Conservation (phyloP, 2,329 filamentous ascomycete genomes). For the Colletotrichum musae region DNA sequence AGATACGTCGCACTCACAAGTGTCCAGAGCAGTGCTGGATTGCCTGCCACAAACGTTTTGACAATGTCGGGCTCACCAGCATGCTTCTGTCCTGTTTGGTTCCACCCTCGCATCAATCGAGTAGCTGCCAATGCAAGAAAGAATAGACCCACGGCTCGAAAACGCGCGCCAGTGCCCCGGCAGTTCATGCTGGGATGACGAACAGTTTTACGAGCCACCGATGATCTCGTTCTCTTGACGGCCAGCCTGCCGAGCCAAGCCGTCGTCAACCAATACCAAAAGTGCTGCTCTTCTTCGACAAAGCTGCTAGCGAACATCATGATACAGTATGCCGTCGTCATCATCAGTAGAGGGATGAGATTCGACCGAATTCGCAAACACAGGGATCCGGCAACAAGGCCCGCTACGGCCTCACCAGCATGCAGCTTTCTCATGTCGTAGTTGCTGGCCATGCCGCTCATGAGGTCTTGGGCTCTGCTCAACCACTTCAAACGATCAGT, state of each 20-base stretch:
- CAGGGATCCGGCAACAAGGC: conserved; percentile 26
- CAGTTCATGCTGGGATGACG: background rate
- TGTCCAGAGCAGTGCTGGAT: conserved; percentile 80
- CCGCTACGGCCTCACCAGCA: conserved; percentile 58
- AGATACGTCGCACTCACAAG: conserved; percentile 80
- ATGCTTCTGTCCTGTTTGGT: conserved; percentile 97
- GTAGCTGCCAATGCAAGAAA: conserved; percentile 66
- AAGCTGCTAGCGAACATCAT: conserved; percentile 99
- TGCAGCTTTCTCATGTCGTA: conserved; percentile 81
- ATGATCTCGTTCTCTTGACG: conserved; percentile 62
- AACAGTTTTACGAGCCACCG: conserved; percentile 15
- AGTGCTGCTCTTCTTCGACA: conserved; percentile 98
- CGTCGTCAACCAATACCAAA: conserved; percentile 93
- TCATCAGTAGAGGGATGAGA: conserved; percentile 61
- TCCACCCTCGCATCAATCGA: conserved; percentile 85
- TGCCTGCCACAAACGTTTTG: conserved; percentile 75
- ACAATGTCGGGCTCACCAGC: conserved; percentile 92
- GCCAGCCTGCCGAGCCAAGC: conserved; percentile 75
- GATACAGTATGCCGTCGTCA: conserved; percentile 76
- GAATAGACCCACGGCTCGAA: conserved; percentile 53
- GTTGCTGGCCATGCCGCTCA: conserved; percentile 93
- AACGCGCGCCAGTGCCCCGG: conserved; percentile 1
- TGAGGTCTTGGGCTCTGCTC: conserved; percentile 78
- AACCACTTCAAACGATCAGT: conserved; percentile 68
- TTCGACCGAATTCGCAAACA: conserved; percentile 41